phyloP scores from a whole-genome alignment of 768 basidiomycete species.

The Ephemerocybe angulata region DNA sequence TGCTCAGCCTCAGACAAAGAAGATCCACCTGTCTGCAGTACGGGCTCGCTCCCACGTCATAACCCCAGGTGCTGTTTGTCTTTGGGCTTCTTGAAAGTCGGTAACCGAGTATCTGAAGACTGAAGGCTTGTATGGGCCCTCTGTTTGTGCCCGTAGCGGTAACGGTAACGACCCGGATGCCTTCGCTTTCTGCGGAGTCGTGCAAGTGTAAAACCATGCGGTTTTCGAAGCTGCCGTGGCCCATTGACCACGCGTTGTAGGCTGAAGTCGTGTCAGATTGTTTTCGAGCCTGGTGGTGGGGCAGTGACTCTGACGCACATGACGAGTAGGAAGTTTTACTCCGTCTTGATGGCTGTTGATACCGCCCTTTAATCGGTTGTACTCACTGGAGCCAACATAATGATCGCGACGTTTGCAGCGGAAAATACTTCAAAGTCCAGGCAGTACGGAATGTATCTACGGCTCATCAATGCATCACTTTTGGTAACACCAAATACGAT shows the following conservation, averaged over 20 bases:
- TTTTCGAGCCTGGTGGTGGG: background rate
- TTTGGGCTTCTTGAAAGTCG: too few species aligned
- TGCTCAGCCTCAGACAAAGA: too few species aligned
- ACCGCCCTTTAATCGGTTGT: background rate
- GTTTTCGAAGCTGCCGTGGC: background rate
- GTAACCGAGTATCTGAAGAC: too few species aligned
- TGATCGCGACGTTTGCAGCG: background rate
- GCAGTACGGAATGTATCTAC: background rate
- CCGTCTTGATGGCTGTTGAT: background rate
- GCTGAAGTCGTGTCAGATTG: background rate
- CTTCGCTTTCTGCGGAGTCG: background rate
- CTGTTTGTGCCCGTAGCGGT: too few species aligned
- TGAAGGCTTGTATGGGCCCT: too few species aligned
- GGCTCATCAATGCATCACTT: too few species aligned
- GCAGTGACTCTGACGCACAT: background rate
- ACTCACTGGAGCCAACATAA: background rate
- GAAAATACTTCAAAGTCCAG: background rate
- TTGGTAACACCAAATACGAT: too few species aligned
- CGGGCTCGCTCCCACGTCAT: too few species aligned
- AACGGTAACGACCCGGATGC: too few species aligned
- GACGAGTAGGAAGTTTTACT: background rate
- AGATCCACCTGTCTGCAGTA: too few species aligned
- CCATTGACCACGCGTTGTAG: background rate
- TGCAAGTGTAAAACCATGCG: background rate
- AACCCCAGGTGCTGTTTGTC: too few species aligned